These are phyloP conservation scores for Penicillium fuscoglaucum DNA, from an alignment of 2,329 filamentous ascomycete species.

Conservation along the genomic window DNA sequence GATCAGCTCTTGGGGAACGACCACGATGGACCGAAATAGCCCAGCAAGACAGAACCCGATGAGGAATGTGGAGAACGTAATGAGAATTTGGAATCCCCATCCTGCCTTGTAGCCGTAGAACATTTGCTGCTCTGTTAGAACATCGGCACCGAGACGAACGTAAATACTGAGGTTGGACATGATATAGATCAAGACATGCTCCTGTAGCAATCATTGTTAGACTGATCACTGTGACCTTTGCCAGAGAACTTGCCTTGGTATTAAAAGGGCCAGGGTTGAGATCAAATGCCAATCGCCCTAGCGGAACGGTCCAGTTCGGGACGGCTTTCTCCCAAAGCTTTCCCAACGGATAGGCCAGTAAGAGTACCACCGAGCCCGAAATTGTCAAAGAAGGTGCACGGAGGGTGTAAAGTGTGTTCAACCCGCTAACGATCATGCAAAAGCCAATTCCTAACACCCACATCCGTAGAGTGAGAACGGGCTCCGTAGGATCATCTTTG, in stretches of 20 bases:
- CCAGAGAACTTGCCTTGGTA: conserved; percentile 25
- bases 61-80: conserved; percentile 66
- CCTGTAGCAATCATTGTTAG: conserved; percentile 12
- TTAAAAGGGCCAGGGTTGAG: conserved; percentile 36
- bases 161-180: conserved; percentile 35
- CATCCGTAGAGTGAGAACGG: conserved; percentile 35
- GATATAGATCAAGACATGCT: conserved; percentile 29
- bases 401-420: conserved; percentile 51
- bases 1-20: conserved; percentile 59
- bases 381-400: conserved; percentile 32
- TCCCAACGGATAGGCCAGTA: conserved; percentile 37
- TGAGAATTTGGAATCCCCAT: conserved; percentile 33
- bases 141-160: conserved; percentile 29
- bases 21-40: conserved; percentile 61
- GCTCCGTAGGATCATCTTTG: conserved; percentile 44
- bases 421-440: conserved; percentile 44
- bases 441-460: conserved; percentile 48
- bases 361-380: conserved; percentile 35
- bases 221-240: background rate
- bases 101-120: conserved; percentile 30
- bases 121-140: conserved; percentile 31
- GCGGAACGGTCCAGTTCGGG: conserved; percentile 21
- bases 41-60: conserved; percentile 62
- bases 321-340: conserved; percentile 31
- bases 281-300: conserved; percentile 41